A percentile compares a stretch with the other conserved stretches of the same genome.
Evolutionary conservation across 768 basidiomycete genomes (phyloP).

Genomic region (Hericium erinaceus): DNA sequence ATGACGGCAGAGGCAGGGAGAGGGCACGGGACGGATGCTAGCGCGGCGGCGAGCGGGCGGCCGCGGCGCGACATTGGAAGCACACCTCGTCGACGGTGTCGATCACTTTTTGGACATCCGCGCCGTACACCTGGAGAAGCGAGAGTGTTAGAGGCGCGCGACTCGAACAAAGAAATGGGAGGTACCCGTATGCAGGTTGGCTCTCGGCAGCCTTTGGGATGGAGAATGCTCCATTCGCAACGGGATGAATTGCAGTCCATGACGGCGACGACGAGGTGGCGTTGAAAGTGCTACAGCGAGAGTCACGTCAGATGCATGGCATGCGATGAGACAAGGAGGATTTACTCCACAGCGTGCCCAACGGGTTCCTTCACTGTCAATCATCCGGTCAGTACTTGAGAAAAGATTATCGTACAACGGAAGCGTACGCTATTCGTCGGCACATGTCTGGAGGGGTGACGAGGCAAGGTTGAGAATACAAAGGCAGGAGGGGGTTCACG

Average conservation of each 20-base stretch:
- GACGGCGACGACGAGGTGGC: constrained; percentile 64
- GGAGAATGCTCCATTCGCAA: constrained; percentile 57
- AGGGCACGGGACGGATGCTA: neutral
- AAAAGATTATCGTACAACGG: neutral
- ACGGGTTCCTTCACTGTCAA: constrained; percentile 60
- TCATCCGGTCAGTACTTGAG: constrained; percentile 8
- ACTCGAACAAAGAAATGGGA: neutral
- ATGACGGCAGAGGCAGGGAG: neutral
- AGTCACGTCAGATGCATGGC: neutral
- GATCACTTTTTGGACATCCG: constrained; percentile 58
- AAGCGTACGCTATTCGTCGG: constrained; percentile 63
- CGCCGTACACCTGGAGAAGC: constrained; percentile 47
- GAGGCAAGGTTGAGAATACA: too few relatives aligned
- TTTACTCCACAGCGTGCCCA: constrained; percentile 65
- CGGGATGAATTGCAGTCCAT: constrained; percentile 59
- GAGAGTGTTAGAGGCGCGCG: neutral
- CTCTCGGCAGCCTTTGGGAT: constrained; percentile 46
- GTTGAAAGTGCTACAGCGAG: constrained; percentile 60
- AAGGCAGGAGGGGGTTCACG: too few relatives aligned
- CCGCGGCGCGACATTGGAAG: constrained; percentile 58
- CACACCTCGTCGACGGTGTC: constrained; percentile 68
- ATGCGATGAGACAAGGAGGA: neutral
- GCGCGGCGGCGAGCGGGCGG: neutral
- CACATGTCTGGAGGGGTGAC: constrained; percentile 39
- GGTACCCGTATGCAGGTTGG: constrained; percentile 50